Conservation (phyloP, 2,329 filamentous ascomycete genomes). For the Colletotrichum ledebouriae region DNA sequence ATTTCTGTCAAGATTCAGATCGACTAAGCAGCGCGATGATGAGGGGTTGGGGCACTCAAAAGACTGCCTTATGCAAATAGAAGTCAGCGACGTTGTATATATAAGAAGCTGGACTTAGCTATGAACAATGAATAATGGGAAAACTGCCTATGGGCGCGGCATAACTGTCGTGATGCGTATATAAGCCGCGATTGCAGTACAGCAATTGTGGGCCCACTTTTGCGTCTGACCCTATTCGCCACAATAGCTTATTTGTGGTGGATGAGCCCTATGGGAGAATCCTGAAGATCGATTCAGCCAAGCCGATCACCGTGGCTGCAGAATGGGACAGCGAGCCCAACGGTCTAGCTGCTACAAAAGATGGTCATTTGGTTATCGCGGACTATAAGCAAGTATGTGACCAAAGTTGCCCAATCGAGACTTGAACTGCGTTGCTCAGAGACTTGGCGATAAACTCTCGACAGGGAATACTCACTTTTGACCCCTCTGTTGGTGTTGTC, state of each 20-base stretch:
- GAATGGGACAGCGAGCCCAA: conserved; percentile 58
- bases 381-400: conserved; percentile 57
- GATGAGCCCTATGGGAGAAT: conserved; percentile 57
- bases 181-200: too few relatives aligned
- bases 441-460: too few relatives aligned
- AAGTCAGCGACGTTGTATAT: too few relatives aligned
- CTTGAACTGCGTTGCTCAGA: neutral
- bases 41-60: too few relatives aligned
- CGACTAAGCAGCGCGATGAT: neutral
- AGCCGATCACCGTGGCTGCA: conserved; percentile 49
- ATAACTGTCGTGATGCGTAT: too few relatives aligned
- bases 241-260: conserved; percentile 54
- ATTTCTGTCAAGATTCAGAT: conserved; percentile 38
- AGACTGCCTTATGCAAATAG: too few relatives aligned
- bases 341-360: conserved; percentile 50
- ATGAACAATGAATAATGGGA: too few relatives aligned
- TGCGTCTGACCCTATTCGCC: too few relatives aligned
- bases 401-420: neutral
- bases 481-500: conserved; percentile 49
- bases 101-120: too few relatives aligned
- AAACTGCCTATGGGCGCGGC: too few relatives aligned
- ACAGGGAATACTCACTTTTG: conserved; percentile 54
- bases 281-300: conserved; percentile 50
- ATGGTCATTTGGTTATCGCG: conserved; percentile 54
- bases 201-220: too few relatives aligned